Conservation (phyloP, 495 filamentous ascomycete species). For the Talaromyces liani region DNA sequence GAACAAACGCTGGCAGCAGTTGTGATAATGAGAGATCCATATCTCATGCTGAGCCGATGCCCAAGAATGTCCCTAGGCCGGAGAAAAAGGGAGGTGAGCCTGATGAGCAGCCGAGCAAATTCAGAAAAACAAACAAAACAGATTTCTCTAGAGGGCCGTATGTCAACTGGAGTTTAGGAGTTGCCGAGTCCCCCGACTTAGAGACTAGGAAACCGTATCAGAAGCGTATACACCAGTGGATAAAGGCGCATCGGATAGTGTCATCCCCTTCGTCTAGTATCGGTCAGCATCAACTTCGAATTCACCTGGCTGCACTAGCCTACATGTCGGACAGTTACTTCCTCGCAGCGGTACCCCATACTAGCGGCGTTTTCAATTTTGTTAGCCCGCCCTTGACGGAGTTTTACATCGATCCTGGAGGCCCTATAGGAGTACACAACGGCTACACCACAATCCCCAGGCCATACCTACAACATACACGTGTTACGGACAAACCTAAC, state of each 20-base stretch:
- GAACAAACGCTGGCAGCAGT: constrained; percentile 57
- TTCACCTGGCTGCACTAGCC: constrained; percentile 84
- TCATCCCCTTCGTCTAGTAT: constrained; percentile 38
- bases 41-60: constrained; percentile 12
- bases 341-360: constrained; percentile 71
- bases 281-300: constrained; percentile 53
- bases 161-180: no score
- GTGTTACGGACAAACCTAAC: no score
- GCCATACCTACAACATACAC: constrained; percentile 31
- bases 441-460: constrained; percentile 24
- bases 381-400: no score
- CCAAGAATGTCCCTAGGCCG: constrained; percentile 17
- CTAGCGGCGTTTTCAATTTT: constrained; percentile 49
- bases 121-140: no score
- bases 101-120: no score
- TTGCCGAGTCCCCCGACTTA: no score
- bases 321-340: constrained; percentile 91
- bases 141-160: no score
- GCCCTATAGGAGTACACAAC: no score
- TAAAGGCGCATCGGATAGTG: constrained; percentile 71
- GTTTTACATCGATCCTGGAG: no score
- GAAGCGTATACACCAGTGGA: constrained; percentile 58
- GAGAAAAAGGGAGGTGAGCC: constrained; percentile 8
- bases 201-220: constrained; percentile 8
- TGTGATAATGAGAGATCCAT: constrained; percentile 10